phyloP scores from a whole-genome alignment of 805 yeast species.

The Candida xiaguanensis region DNA sequence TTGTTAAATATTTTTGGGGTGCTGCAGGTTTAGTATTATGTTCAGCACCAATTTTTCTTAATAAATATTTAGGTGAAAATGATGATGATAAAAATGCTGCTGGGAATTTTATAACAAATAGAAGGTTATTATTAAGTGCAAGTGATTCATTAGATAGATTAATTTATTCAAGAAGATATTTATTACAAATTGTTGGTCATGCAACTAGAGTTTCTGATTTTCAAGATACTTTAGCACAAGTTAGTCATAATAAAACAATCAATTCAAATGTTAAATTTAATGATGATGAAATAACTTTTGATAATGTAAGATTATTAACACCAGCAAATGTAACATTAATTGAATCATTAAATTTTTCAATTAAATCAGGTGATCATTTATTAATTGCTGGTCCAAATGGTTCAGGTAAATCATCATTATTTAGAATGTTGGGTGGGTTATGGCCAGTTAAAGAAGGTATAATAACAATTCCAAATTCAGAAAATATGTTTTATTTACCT shows the following conservation, averaged over 20 bases:
- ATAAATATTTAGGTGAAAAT: conserved; percentile 45
- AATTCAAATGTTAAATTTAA: conserved; percentile 26
- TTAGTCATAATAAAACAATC: conserved; percentile 23
- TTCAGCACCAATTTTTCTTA: conserved; percentile 80
- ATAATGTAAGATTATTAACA: conserved; percentile 75
- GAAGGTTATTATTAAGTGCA: conserved; percentile 77
- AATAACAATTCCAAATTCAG: conserved; percentile 60
- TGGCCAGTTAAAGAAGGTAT: conserved; percentile 75
- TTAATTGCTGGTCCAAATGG: conserved; percentile 95
- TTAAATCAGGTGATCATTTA: conserved; percentile 79
- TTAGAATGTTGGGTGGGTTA: conserved; percentile 85
- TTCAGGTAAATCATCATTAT: conserved; percentile 89
- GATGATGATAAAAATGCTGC: conserved; percentile 47
- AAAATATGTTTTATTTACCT: conserved; percentile 81
- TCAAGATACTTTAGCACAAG: conserved; percentile 55
- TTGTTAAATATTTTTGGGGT: conserved; percentile 92
- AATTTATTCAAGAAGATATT: conserved; percentile 77
- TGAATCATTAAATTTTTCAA: conserved; percentile 60
- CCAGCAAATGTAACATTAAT: conserved; percentile 79
- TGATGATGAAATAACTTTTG: conserved; percentile 63
- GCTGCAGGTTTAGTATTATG: conserved; percentile 89
- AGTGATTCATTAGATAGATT: conserved; percentile 86
- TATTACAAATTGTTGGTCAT: conserved; percentile 81
- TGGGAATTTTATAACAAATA: conserved; percentile 84
- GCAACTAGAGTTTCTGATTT: conserved; percentile 71